These are phyloP conservation scores for Peniophora sp. DNA, from an alignment of 1,284 basidiomycete genomes.

Conservation along the genomic window DNA sequence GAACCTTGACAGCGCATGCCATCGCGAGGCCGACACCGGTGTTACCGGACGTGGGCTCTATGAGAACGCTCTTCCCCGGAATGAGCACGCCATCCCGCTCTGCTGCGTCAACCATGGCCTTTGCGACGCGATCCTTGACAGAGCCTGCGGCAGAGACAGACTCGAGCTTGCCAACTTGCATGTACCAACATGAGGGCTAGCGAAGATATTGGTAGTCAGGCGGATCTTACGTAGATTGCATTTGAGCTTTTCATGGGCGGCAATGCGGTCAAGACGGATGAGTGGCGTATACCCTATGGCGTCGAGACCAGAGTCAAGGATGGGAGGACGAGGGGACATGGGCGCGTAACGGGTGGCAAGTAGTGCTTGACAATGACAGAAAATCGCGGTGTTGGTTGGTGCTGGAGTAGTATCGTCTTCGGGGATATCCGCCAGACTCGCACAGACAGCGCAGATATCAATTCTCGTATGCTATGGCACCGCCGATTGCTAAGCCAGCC, in stretches of 20 bases:
- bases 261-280: slow-evolving; percentile 79
- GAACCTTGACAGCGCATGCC: slow-evolving; percentile 83
- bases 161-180: slow-evolving; percentile 80
- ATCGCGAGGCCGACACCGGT: slow-evolving; percentile 90
- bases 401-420: too few relatives aligned
- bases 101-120: slow-evolving; percentile 91
- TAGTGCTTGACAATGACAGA: too few relatives aligned
- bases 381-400: too few relatives aligned
- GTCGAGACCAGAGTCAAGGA: slow-evolving; percentile 74
- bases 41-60: slow-evolving; percentile 90
- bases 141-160: slow-evolving; percentile 88
- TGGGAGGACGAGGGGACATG: background rate
- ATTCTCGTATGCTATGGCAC: too few relatives aligned
- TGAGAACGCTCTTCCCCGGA: slow-evolving; percentile 84
- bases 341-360: background rate
- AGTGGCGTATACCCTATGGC: slow-evolving; percentile 91
- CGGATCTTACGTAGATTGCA: slow-evolving; percentile 80
- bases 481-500: too few relatives aligned
- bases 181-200: background rate
- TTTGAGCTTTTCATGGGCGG: slow-evolving; percentile 66
- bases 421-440: too few relatives aligned
- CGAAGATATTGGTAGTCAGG: background rate
- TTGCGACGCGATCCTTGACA: slow-evolving; percentile 92
- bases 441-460: too few relatives aligned
- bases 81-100: slow-evolving; percentile 81